Base-by-base conservation (phyloP, 1,284 basidiomycete species). In the Meira miltonrushii region DNA sequence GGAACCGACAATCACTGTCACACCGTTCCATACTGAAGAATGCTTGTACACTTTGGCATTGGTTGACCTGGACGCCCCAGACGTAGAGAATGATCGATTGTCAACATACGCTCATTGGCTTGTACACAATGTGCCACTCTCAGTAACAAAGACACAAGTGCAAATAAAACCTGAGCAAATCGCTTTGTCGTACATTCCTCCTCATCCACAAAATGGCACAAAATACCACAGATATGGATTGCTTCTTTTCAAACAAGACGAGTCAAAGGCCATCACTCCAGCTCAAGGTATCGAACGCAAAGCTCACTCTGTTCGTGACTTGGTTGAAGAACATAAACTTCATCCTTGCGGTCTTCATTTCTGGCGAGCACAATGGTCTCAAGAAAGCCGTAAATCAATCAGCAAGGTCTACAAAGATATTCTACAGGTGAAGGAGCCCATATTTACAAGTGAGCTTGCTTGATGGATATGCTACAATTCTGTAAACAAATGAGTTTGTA, bases 61-160 rank as follows among this genome's bases (percentile, higher is more conserved):
- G 78, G 81, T 96, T 50, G 92, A 97, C 78, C 86, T 88, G 85
- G 93, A 97, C 79, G 84, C 88, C 15, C 93, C 92, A 9, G 82
- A 89, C 68, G 84, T 85, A 62, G 82, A 82, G 28, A 84, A 81
- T 39, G 81, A 83, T 62, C 80, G 85, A 0, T 96, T 84, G 80
- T 83, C 84, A 49, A 85, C 87, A 2, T 91, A 85, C 74, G 80
- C 93, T 33, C 92, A 96, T 79, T 94, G 90, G 86, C 81, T 94
- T 68, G 85, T 89, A 11, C 10, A 50, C 37, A 90, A 79, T 64
- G 85, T 82, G 56, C 62, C 64, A 19, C 48, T 96, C 53, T 87
- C 86, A 8, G 84, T 87, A 1, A 80, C 82, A 9, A 82, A 81
- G 39, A 79, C 78, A n/a, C 60, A 68, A n/a, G 73, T 78, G 75